Evolutionary conservation across 805 yeast genomes (phyloP), one percentile per base, ranked within the genome.

Genomic region (Huiozyma naganishii): DNA sequence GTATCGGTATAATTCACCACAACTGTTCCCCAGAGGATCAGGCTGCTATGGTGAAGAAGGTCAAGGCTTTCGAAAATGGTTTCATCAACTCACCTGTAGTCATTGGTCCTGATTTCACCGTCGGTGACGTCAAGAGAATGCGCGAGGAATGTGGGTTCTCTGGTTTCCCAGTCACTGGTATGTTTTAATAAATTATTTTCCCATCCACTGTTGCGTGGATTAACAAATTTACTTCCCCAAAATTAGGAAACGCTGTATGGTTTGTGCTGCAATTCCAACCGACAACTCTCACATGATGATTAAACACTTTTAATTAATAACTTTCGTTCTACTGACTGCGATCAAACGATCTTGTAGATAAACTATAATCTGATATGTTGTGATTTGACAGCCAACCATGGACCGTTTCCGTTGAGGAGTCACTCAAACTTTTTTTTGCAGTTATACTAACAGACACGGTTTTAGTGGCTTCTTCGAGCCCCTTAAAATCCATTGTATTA

Each of bases 311-410:
- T 51, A 55, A 57, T 65, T 62, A 65, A 73, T 85, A 88, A 90
- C 97, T 90, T 90, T 90, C 98, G 97, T 90, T 90, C 98, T 90
- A 82, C 97, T 95, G 96, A 82, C 59, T 72, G 63, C 63, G 95
- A 83, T 84, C 92, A 80, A 80, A 83, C 95, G 92, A 88, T 84
- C 95, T 77, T 87, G 96, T 69, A 94, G 97, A 88, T 56, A 81
- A 64, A 52, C 55, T 65, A 59, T 63, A 54, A 59, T 57, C 79
- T 72, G 76, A 67, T 44, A 39, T 30, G 40, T 12, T 10, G 6
- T 29, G 27, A 17, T 44, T 41, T 9, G 39, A 51, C 49, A 46
- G 51, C 45, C 50, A 40, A 27, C 5, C 6, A 40, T 13, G 12
- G n/a, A 17, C 4, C 23, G 4, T 17, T 17, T 17, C 23, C 4